Percentiles rank a stretch among this genome's conserved stretches.
These are phyloP conservation scores for Neofusicoccum ribis DNA, from an alignment of 2,329 filamentous ascomycete species.

Conservation along the genomic window DNA sequence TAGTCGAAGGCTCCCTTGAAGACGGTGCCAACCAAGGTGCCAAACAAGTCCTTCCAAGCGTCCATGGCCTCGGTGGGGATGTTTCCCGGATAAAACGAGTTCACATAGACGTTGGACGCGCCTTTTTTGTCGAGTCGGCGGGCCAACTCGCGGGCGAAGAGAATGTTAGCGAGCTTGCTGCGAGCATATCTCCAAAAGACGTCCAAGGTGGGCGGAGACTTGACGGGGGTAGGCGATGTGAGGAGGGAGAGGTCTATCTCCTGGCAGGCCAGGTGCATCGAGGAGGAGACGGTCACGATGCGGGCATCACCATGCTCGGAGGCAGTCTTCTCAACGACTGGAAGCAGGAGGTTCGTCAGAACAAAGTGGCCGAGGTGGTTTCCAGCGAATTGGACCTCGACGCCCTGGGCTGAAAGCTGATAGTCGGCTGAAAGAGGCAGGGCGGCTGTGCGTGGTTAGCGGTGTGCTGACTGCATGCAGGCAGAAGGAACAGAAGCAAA, in stretches of 20 bases:
- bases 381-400: constrained; percentile 23
- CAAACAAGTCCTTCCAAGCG: constrained; percentile 31
- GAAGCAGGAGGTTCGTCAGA: constrained; percentile 23
- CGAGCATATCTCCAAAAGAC: constrained; percentile 34
- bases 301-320: constrained; percentile 18
- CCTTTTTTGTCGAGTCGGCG: constrained; percentile 25
- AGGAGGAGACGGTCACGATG: constrained; percentile 27
- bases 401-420: constrained; percentile 27
- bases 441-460: constrained; percentile 17
- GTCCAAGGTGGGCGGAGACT: constrained; percentile 26
- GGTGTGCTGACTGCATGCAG: constrained; percentile 11
- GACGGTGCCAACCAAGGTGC: constrained; percentile 24
- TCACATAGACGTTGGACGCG: constrained; percentile 32
- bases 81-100: constrained; percentile 36
- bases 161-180: constrained; percentile 36
- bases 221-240: constrained; percentile 26
- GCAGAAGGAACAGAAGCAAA: background rate
- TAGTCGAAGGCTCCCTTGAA: constrained; percentile 26
- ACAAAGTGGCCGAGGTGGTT: constrained; percentile 26
- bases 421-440: constrained; percentile 26
- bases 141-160: constrained; percentile 33
- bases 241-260: constrained; percentile 29
- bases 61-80: constrained; percentile 35
- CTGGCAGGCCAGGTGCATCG: constrained; percentile 30
- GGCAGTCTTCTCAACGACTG: constrained; percentile 19